phyloP scores from a whole-genome alignment of 306 rosid genomes.

The Dalbergia cultrata region DNA sequence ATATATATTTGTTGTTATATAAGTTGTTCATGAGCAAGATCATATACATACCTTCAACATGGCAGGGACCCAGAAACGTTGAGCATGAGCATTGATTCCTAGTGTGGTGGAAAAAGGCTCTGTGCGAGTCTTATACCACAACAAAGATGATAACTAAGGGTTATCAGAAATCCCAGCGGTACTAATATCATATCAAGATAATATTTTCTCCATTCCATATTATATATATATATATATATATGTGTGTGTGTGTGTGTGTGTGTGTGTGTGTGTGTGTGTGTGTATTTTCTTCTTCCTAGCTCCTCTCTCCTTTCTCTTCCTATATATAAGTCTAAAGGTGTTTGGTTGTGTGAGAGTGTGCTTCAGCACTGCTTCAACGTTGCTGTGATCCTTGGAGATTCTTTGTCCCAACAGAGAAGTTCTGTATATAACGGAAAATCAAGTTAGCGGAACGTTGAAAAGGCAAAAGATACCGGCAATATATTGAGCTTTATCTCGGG shows the following conservation, averaged over 20 bases:
- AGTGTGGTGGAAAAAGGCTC: constrained; percentile 70
- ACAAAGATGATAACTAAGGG: constrained; percentile 65
- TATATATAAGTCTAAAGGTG: not conserved
- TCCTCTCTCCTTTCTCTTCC: not conserved
- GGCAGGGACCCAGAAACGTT: constrained; percentile 79
- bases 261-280: no score
- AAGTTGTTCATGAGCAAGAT: constrained; percentile 24
- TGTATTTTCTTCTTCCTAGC: no score
- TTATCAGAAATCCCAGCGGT: constrained; percentile 70
- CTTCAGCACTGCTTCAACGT: not conserved
- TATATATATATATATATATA: not conserved
- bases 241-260: no score
- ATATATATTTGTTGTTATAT: not conserved
- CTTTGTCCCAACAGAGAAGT: not conserved
- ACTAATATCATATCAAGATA: constrained; percentile 76
- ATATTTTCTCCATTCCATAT: constrained; percentile 81
- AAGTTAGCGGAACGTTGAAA: constrained; percentile 26
- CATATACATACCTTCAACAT: constrained; percentile 46
- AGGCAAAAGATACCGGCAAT: constrained; percentile 11
- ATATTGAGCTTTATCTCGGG: no score
- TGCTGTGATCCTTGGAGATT: constrained; percentile 34
- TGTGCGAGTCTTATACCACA: constrained; percentile 77
- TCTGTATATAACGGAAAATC: constrained; percentile 44
- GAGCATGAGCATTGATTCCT: constrained; percentile 74
- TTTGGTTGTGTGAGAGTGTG: not conserved